These are phyloP conservation scores for Calonectria pteridis DNA, from an alignment of 2,329 filamentous ascomycete genomes.

Conservation along the genomic window DNA sequence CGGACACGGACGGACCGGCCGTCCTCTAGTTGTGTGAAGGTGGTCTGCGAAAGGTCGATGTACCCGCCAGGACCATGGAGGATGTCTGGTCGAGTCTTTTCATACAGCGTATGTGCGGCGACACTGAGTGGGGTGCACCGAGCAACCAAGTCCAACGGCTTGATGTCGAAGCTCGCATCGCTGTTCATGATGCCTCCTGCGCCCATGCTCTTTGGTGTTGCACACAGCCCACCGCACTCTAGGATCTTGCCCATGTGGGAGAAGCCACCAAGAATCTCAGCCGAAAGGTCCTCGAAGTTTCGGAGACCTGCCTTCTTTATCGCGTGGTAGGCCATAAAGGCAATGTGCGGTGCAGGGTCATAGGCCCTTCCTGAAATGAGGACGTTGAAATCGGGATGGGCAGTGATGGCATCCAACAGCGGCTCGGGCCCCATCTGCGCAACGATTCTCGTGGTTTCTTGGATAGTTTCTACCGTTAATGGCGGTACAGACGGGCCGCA, in stretches of 20 bases:
- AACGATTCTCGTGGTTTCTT: not conserved
- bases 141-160: constrained; percentile 52
- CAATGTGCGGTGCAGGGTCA: not conserved
- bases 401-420: not conserved
- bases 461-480: not conserved
- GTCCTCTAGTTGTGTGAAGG: not conserved
- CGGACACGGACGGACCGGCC: not conserved
- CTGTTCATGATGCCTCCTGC: constrained; percentile 8
- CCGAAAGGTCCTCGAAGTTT: not conserved
- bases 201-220: constrained; percentile 5
- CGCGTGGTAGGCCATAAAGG: not conserved
- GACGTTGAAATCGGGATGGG: not conserved
- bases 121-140: constrained; percentile 62
- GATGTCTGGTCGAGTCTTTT: constrained; percentile 64
- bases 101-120: constrained; percentile 65
- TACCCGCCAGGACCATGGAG: constrained; percentile 62
- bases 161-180: constrained; percentile 56
- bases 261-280: not conserved
- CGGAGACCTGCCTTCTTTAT: not conserved
- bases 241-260: not conserved
- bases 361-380: constrained; percentile 3
- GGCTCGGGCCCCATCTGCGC: constrained; percentile 16
- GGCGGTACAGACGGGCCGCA: not conserved
- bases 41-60: not conserved
- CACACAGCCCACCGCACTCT: not conserved